phyloP scores from a whole-genome alignment of 208 protist genomes.

The Herpetomonas tarakana region DNA sequence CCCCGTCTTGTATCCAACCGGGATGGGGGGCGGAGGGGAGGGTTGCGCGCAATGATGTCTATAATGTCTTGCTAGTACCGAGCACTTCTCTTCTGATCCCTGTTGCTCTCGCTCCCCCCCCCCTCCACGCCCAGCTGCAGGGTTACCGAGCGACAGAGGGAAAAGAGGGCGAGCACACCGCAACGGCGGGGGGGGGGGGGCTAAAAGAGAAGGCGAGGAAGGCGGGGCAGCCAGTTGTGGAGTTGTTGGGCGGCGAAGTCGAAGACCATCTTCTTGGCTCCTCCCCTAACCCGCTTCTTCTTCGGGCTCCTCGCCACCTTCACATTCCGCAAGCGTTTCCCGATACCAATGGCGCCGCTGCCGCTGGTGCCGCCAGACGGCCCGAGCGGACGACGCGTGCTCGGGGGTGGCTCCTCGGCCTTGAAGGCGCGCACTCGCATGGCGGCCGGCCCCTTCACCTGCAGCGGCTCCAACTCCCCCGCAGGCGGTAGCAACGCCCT shows the following conservation, averaged over 20 bases:
- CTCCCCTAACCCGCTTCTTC: slow-evolving; percentile 10
- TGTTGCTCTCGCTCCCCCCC: no score
- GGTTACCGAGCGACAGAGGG: no score
- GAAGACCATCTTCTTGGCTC: slow-evolving; percentile 44
- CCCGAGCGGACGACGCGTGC: slow-evolving; percentile 26
- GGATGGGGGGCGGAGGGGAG: no score
- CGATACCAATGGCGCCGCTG: slow-evolving; percentile 18
- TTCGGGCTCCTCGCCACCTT: slow-evolving; percentile 23
- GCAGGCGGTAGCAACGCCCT: slow-evolving; percentile 47
- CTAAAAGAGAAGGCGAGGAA: slow-evolving; percentile 60
- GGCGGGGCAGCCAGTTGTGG: slow-evolving; percentile 31
- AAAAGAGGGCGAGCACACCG: no score
- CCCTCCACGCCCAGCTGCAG: no score
- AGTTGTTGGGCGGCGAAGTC: slow-evolving; percentile 49
- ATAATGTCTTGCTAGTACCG: no score
- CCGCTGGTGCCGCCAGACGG: slow-evolving; percentile 12
- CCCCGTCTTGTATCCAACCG: no score
- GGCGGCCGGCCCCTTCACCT: slow-evolving; percentile 13
- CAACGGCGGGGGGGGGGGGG: no score
- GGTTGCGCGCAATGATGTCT: no score
- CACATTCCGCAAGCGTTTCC: slow-evolving; percentile 35
- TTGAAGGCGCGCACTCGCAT: slow-evolving; percentile 66
- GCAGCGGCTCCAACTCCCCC: slow-evolving; percentile 49
- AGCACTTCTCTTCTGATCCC: no score
- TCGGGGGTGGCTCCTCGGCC: slow-evolving; percentile 55